phyloP scores from a whole-genome alignment of 2,329 filamentous ascomycete species.

The Fusarium camptoceras region DNA sequence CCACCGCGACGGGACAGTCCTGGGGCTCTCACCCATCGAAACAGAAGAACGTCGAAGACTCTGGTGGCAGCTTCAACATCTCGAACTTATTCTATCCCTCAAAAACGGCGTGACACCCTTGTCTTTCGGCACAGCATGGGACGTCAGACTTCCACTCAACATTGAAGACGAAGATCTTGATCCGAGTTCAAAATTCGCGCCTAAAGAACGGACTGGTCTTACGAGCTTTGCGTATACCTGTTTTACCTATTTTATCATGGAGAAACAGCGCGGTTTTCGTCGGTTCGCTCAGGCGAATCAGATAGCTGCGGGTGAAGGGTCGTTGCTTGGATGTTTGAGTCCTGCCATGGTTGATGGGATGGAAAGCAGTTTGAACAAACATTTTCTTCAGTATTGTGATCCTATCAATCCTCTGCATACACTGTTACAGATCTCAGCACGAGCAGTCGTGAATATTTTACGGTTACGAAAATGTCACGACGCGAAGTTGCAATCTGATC shows the following conservation, averaged over 20 bases:
- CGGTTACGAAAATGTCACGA: conserved; percentile 18
- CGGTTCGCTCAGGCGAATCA: not conserved
- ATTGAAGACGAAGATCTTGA: conserved; percentile 25
- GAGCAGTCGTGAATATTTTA: conserved; percentile 15
- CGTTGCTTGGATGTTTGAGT: not conserved
- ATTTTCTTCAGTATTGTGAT: conserved; percentile 27
- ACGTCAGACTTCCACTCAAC: conserved; percentile 23
- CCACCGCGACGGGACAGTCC: conserved; percentile 20
- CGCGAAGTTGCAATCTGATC: not conserved
- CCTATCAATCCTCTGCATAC: conserved; percentile 5
- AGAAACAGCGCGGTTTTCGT: conserved; percentile 4
- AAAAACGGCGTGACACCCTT: conserved; percentile 16
- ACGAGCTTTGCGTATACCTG: conserved; percentile 8
- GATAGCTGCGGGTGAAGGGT: not conserved
- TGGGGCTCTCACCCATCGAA: conserved; percentile 3
- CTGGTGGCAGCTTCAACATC: conserved; percentile 27
- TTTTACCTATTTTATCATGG: not conserved
- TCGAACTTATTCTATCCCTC: not conserved
- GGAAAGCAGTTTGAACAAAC: conserved; percentile 11
- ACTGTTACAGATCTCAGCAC: conserved; percentile 3
- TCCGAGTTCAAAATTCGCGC: not conserved
- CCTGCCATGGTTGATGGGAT: not conserved
- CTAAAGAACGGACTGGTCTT: not conserved
- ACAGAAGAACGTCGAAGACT: conserved; percentile 27
- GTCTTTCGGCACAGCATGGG: conserved; percentile 13